Percentiles rank a stretch among this genome's conserved stretches.
Evolutionary conservation across 129 eudicot species (phyloP).

Genomic region (Escallonia herrerae): DNA sequence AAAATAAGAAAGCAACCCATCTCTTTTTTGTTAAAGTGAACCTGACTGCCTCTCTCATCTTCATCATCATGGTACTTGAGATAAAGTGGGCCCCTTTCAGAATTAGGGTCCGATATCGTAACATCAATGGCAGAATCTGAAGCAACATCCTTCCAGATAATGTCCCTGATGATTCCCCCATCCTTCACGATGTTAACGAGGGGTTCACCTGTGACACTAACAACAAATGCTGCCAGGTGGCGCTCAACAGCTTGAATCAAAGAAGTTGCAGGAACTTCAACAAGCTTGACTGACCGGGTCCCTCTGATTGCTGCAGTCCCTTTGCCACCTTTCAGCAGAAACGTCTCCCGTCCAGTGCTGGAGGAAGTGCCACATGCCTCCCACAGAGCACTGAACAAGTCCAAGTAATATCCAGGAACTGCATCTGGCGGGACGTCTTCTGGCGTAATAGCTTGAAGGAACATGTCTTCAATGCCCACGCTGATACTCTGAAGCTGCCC

Average conservation of each 20-base stretch:
- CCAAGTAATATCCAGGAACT: constrained; percentile 38
- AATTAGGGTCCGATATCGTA: constrained; percentile 24
- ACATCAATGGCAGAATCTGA: constrained; percentile 41
- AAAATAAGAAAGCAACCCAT: constrained; percentile 64
- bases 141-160: constrained; percentile 40
- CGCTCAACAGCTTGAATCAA: constrained; percentile 64
- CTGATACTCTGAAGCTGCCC: constrained; percentile 66
- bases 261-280: constrained; percentile 57
- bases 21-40: constrained; percentile 35
- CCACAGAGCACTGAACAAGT: constrained; percentile 83
- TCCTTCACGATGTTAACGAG: constrained; percentile 63
- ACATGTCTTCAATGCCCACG: constrained; percentile 97
- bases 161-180: constrained; percentile 55
- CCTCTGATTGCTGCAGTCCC: constrained; percentile 75
- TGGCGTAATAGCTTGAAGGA: constrained; percentile 62
- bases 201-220: constrained; percentile 67
- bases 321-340: constrained; percentile 76
- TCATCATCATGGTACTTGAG: constrained; percentile 61
- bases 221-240: constrained; percentile 65
- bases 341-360: constrained; percentile 78
- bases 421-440: constrained; percentile 40
- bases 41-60: constrained; percentile 39
- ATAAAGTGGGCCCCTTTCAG: constrained; percentile 58
- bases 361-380: constrained; percentile 87
- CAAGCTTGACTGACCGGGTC: constrained; percentile 87